Base-by-base conservation (phyloP, 176 grass and related monocot genomes). In the Chrysopogon serrulatus region DNA sequence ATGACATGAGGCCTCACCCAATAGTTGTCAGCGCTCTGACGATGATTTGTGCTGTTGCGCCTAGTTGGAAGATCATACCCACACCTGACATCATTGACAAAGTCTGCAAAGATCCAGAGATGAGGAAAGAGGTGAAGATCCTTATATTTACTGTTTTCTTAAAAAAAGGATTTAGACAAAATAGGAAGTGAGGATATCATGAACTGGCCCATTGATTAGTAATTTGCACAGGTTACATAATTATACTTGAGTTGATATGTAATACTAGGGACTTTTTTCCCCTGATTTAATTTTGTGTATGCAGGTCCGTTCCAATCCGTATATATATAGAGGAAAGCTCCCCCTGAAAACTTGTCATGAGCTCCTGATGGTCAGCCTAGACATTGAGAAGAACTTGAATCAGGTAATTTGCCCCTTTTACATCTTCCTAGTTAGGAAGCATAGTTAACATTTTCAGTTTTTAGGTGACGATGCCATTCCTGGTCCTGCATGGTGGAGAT, bases 41-140 rank as follows among this genome's bases (percentile, higher is more conserved):
- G 2, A 84, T 88, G 76, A 27, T 97, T 9, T 88, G 83, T 30
- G 28, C 36, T 23, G 60, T 97, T 16, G 85, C 82, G 1, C 94
- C 94, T 8, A 87, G 77, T 17, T 97, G 90, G 92, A 97, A 65
- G 65, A 44, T 97, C 47, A 64, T 94, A 78, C 94, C 92, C n/a
- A 85, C 54, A 19, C 76, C 78, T 41, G 90, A 90, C 56, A 80
- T 93, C 27, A 75, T 93, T 31, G 94, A 97, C 76, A 86, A 77
- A 57, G 94, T 88, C 28, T 81, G 65, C 51, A 92, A 92, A 90
- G 77, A 49, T 79, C 86, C 87, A 59, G 62, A 93, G 62, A 82
- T 85, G 32, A 89, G 87, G 72, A 54, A 90, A 74, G 68, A 94
- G 91, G 94, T 88, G 27, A 47, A 31, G 3, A 47, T 45, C 12